Evolutionary conservation across 768 basidiomycete species (phyloP).

Genomic region (Podaxis carcinomalis): DNA sequence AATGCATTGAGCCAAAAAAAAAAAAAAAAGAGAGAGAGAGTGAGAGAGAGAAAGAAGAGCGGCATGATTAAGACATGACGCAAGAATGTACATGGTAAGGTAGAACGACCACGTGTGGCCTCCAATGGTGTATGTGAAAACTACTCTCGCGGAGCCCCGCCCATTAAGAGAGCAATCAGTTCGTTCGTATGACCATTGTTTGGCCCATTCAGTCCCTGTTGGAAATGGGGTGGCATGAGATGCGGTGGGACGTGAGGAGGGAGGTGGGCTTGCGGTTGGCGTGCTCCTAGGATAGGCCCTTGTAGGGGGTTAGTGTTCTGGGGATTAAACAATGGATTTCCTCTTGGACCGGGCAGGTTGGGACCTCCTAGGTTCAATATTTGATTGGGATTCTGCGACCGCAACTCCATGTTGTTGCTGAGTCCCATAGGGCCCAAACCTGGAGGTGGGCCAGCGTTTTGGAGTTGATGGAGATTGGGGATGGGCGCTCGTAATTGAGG

Average conservation of each 20-base stretch:
- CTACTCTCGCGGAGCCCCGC: slow-evolving; percentile 66
- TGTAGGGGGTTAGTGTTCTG: slow-evolving; percentile 41
- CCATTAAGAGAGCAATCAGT: slow-evolving; percentile 82
- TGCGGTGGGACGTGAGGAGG: slow-evolving; percentile 32
- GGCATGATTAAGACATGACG: slow-evolving; percentile 5
- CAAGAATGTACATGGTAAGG: slow-evolving; percentile 9
- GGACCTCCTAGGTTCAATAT: slow-evolving; percentile 47
- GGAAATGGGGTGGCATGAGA: slow-evolving; percentile 50
- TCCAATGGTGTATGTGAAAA: not conserved
- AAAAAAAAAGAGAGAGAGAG: not conserved
- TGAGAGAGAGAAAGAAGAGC: not conserved
- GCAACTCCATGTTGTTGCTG: slow-evolving; percentile 55
- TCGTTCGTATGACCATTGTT: slow-evolving; percentile 64
- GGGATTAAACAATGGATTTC: slow-evolving; percentile 39
- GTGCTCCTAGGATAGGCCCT: slow-evolving; percentile 41
- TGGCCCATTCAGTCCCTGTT: slow-evolving; percentile 50
- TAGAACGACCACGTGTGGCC: not conserved
- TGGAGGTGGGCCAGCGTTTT: slow-evolving; percentile 40
- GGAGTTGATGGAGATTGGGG: slow-evolving; percentile 43
- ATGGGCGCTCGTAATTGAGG: slow-evolving; percentile 52
- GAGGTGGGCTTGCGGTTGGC: slow-evolving; percentile 53
- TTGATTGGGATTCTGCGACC: slow-evolving; percentile 46
- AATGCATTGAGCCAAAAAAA: not conserved
- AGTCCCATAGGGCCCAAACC: slow-evolving; percentile 45
- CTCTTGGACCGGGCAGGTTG: slow-evolving; percentile 40